Conservation (phyloP, 2,329 filamentous ascomycete species). For the Colletotrichum sp. region DNA sequence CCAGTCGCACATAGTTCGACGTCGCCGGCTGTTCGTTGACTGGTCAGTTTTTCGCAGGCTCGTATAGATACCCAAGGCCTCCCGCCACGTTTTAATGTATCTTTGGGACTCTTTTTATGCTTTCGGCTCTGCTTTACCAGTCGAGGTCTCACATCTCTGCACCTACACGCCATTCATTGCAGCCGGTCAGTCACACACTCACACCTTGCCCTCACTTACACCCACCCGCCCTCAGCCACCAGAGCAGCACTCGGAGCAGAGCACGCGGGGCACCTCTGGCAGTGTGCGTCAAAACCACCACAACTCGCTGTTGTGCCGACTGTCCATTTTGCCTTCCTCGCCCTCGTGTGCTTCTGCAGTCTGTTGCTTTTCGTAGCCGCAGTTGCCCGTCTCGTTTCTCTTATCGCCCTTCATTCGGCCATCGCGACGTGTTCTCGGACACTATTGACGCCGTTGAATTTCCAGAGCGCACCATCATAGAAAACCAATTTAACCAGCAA, state of each 20-base stretch:
- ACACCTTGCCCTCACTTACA: neutral
- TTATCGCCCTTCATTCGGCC: neutral
- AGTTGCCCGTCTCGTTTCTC: neutral
- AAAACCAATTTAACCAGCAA: neutral
- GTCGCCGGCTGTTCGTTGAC: neutral
- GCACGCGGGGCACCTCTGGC: neutral
- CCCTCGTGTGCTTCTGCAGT: neutral
- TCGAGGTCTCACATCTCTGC: neutral
- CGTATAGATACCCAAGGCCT: slow-evolving; percentile 18
- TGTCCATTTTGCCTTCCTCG: neutral
- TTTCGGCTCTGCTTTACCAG: neutral
- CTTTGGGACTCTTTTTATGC: neutral
- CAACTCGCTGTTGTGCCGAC: neutral
- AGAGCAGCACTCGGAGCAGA: neutral
- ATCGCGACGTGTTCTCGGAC: neutral
- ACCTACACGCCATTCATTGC: neutral
- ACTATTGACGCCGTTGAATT: slow-evolving; percentile 13
- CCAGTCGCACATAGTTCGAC: neutral
- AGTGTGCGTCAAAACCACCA: neutral
- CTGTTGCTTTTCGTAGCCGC: neutral
- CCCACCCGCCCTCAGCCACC: neutral
- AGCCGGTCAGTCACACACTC: neutral
- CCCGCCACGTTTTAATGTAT: neutral
- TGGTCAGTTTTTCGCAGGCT: neutral
- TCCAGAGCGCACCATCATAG: neutral